Base-by-base conservation (phyloP, 495 filamentous ascomycete genomes). In the Alectoria sarmentosa region DNA sequence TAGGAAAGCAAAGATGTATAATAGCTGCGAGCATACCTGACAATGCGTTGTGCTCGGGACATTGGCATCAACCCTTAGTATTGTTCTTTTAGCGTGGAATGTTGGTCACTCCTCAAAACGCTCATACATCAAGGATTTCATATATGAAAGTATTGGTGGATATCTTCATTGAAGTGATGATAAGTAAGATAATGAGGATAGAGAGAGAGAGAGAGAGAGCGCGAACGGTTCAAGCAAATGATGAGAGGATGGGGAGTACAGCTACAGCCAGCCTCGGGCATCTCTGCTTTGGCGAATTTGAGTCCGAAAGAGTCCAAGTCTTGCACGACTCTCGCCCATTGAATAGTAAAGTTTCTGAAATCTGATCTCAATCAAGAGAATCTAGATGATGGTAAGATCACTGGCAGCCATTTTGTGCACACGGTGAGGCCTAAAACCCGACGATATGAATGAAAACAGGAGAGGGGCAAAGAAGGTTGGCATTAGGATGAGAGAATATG, bases 41-140 rank as follows among this genome's bases (percentile, higher is more conserved):
- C 44, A 63, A 66, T 69, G 60, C 49, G 49, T 59, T 65, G 26
- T 63, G 60, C 37, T 21, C 61, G 46, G 37, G n/a, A 49, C 36
- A 32, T 64, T 69, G 67, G 62, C 67, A 69, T 65, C 49, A 62
- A 63, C n/a, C 17, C 66, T 67, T 67, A 65, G 46, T 67, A 67
- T 67, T 67, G 66, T 67, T 65, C 61, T 67, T 46, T 39, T 61
- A 67, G 62, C 65, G 61, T 52, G 52, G 36, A 60, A 66, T n/a
- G 30, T 49, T 46, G 32, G 30, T 37, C 56, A 48, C 26, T 55
- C 21, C 36, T 38, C 48, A 57, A 37, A 62, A 4, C 11, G 30
- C 23, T 17, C 42, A 23, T 15, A 26, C 14, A 30, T 17, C 4
- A 38, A 30, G 15, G 28, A 58, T 52, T 52, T 19, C 30, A 8